phyloP scores from a whole-genome alignment of 2,329 filamentous ascomycete genomes.

The Botrytis elliptica region DNA sequence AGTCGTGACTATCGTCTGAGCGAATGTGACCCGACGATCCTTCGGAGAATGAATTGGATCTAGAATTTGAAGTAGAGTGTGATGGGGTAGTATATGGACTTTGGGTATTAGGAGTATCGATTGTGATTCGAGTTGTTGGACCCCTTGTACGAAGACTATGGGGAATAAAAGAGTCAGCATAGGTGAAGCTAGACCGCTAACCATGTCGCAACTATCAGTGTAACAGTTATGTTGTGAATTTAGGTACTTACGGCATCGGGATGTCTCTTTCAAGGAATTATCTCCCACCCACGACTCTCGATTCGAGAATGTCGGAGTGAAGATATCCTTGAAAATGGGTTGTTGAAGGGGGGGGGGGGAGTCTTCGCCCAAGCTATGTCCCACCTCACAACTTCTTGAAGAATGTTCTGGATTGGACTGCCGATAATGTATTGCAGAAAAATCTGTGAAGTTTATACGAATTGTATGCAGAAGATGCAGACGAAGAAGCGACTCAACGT shows the following conservation, averaged over 20 bases:
- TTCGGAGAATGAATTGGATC: conserved; percentile 35
- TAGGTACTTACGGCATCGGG: conserved; percentile 30
- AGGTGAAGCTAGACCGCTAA: conserved; percentile 3
- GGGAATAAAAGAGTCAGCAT: conserved; percentile 1
- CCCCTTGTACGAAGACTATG: conserved; percentile 6
- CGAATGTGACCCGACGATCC: conserved; percentile 37
- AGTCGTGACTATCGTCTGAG: conserved; percentile 41
- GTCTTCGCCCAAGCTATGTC: conserved; percentile 11
- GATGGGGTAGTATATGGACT: conserved; percentile 28
- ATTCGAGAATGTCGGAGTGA: conserved; percentile 38
- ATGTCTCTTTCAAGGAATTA: conserved; percentile 33
- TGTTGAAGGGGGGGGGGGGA: conserved; percentile 24
- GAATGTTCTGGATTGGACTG: conserved; percentile 10
- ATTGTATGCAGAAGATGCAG: background rate
- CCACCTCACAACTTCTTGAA: conserved; percentile 14
- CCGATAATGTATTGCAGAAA: conserved; percentile 2
- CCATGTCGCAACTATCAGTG: background rate
- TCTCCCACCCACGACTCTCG: conserved; percentile 38
- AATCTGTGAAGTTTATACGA: background rate
- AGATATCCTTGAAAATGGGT: conserved; percentile 35
- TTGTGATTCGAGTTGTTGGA: conserved; percentile 28
- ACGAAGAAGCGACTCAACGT: background rate
- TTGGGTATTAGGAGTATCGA: conserved; percentile 26
- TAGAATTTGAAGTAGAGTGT: conserved; percentile 33
- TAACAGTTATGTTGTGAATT: conserved; percentile 11